Evolutionary conservation across 148 eudicot genomes (phyloP).

Genomic region (Drosera capensis): DNA sequence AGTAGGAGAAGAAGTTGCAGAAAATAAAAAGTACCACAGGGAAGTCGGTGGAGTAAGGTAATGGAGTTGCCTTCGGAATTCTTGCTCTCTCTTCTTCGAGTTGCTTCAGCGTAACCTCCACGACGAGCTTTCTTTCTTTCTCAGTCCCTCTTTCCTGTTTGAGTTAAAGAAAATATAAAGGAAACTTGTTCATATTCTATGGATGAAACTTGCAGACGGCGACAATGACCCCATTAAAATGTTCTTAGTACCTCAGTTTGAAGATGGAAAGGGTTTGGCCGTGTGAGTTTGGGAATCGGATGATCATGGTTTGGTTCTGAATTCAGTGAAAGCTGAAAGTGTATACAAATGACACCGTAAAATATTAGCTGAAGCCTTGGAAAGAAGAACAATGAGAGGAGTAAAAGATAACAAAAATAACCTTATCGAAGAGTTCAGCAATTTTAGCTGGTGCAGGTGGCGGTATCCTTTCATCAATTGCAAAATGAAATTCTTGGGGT

Average conservation of each 20-base stretch:
- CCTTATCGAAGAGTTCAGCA: not conserved
- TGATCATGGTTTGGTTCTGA: slow-evolving; percentile 39
- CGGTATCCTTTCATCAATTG: slow-evolving; percentile 70
- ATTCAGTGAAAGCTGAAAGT: slow-evolving; percentile 70
- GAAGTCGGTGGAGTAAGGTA: slow-evolving; percentile 83
- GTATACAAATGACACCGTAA: too few species aligned
- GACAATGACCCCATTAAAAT: not conserved
- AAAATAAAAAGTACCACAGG: slow-evolving; percentile 50
- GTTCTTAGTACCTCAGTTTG: slow-evolving; percentile 54
- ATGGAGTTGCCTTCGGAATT: slow-evolving; percentile 74
- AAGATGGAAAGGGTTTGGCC: slow-evolving; percentile 70
- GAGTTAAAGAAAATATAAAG: not conserved
- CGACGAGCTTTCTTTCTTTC: slow-evolving; percentile 48
- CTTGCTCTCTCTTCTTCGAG: slow-evolving; percentile 73
- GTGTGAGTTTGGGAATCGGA: slow-evolving; percentile 52
- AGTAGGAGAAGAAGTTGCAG: not conserved
- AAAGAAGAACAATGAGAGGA: too few species aligned
- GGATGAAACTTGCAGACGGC: not conserved
- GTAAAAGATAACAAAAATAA: too few species aligned
- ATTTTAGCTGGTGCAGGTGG: slow-evolving; percentile 8
- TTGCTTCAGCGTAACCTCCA: slow-evolving; percentile 53
- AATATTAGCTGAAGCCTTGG: too few species aligned
- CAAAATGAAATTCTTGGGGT: slow-evolving; percentile 87
- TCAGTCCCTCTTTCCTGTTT: slow-evolving; percentile 69
- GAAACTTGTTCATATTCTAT: not conserved